These are phyloP conservation scores for Rachicladosporium sp. DNA, from an alignment of 2,329 filamentous ascomycete genomes.

Conservation along the genomic window DNA sequence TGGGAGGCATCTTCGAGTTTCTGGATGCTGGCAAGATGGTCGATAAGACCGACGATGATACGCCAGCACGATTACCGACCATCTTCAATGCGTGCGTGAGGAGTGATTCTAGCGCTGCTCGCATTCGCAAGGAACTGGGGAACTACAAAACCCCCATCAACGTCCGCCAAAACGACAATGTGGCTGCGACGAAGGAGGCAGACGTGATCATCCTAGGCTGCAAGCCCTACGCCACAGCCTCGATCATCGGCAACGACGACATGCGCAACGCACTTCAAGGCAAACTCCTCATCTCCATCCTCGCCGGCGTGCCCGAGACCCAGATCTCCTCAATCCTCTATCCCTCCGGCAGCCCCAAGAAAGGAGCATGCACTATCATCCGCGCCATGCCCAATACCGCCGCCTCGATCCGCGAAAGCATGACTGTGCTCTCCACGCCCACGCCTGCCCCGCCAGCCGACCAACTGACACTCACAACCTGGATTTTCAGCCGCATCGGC, in stretches of 20 bases:
- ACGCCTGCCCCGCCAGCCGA: constrained; percentile 44
- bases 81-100: constrained; percentile 74
- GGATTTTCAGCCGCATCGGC: constrained; percentile 67
- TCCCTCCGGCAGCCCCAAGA: constrained; percentile 37
- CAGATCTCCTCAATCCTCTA: constrained; percentile 57
- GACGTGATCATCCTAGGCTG: constrained; percentile 68
- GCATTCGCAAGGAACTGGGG: constrained; percentile 53
- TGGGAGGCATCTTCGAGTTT: constrained; percentile 65
- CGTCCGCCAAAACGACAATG: constrained; percentile 60
- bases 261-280: constrained; percentile 62
- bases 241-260: constrained; percentile 54
- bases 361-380: constrained; percentile 51
- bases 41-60: constrained; percentile 19
- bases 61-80: constrained; percentile 51
- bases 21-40: constrained; percentile 33
- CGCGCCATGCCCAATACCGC: constrained; percentile 80
- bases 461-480: constrained; percentile 49
- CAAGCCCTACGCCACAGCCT: constrained; percentile 63
- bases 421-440: constrained; percentile 61
- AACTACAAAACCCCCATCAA: constrained; percentile 51
- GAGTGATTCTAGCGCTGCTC: constrained; percentile 54
- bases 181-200: constrained; percentile 51
- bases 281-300: constrained; percentile 72
- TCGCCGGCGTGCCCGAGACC: constrained; percentile 59
- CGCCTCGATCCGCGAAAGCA: constrained; percentile 63